Evolutionary conservation across 306 rosid genomes (phyloP), one percentile per base, ranked within the genome.

Genomic region (Vigna hirtella): DNA sequence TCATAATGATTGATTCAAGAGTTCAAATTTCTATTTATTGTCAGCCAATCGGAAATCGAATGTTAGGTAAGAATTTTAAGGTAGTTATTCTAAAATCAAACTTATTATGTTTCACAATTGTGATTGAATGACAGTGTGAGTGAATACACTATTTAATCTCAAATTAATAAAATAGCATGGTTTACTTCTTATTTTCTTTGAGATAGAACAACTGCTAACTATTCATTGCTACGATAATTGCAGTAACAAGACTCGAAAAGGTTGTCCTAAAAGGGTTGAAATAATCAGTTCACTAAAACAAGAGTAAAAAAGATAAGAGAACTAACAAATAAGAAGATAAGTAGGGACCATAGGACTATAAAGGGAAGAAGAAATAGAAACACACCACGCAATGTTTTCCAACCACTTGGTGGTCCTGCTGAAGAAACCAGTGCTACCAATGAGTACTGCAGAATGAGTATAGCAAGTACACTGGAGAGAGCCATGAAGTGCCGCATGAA

Each of bases 381-480:
- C 77, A 28, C 62, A 94, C 98, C 97, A 36, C 26, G 70, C 61
- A 91, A 83, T 28, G 98, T 91, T 69, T 77, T 79, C 96, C 96
- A 94, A 28, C 4, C 68, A 76, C 58, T 26, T 38, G 9, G 66
- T 52, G 86, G 81, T 83, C 91, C 86, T 88, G 91, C 85, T 79
- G 93, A 88, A 56, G 91, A 87, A 73, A 87, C 93, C 83, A 85
- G 72, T 11, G 87, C 82, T 9, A 83, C 62, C 38, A 73, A 48
- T 24, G 80, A 84, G 80, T 1, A 63, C 49, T 86, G 82, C 58
- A 86, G 87, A 73, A 88, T 73, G 68, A 86, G 74, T 17, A 85
- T 84, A 85, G 72, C 70, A 7, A 90, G 63, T 34, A 74, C 36
- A 66, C 76, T 7, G 57, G 81, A 22, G n/a, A 73, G 77, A 79